Evolutionary conservation across 495 filamentous ascomycete genomes (phyloP).

Genomic region (Penicillium roqueforti): DNA sequence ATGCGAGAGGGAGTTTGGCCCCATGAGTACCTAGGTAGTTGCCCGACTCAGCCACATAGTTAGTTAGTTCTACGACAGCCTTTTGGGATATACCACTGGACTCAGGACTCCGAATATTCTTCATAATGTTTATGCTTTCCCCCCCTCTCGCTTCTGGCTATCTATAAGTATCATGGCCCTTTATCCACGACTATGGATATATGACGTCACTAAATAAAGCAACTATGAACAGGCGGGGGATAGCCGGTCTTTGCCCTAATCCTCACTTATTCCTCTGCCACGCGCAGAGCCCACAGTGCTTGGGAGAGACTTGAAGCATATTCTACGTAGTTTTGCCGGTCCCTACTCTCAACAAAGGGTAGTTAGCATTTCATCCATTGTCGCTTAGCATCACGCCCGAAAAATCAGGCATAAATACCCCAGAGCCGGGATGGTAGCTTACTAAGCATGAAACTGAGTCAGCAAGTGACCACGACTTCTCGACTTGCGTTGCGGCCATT

Average conservation of each 20-base stretch:
- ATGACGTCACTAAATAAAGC: too few species aligned
- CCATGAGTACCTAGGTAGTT: constrained; percentile 7
- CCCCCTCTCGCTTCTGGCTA: not conserved
- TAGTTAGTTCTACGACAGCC: not conserved
- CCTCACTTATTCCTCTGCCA: too few species aligned
- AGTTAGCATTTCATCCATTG: too few species aligned
- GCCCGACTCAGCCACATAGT: constrained; percentile 12
- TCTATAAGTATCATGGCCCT: not conserved
- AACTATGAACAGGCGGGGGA: too few species aligned
- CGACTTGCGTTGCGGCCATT: constrained; percentile 38
- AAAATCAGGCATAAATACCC: not conserved
- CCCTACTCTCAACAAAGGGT: too few species aligned
- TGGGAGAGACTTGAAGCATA: too few species aligned
- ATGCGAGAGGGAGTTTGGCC: not conserved
- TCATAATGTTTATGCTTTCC: not conserved
- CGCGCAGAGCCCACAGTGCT: too few species aligned
- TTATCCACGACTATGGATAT: too few species aligned
- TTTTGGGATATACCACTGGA: not conserved
- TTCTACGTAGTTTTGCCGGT: too few species aligned
- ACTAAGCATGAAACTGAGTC: not conserved
- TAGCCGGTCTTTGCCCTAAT: too few species aligned
- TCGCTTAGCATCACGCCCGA: not conserved
- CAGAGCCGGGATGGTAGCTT: too few species aligned
- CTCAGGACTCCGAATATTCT: not conserved
- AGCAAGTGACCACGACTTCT: constrained; percentile 20